phyloP scores from a whole-genome alignment of 106 monocot genomes.

The Dioscorea zingiberensis region DNA sequence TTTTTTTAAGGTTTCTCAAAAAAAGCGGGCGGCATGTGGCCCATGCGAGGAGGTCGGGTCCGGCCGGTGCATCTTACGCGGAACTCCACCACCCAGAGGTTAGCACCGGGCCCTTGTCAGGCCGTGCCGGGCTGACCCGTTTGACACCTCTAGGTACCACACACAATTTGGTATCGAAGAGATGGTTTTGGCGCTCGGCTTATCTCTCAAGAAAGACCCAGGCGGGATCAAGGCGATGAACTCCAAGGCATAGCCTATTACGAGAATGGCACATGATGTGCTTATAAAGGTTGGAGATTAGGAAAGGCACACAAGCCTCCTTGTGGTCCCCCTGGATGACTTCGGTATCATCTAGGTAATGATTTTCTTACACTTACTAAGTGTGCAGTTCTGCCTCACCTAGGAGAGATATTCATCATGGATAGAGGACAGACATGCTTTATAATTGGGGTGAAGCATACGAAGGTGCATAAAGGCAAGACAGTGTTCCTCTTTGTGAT shows the following conservation, averaged over 20 bases:
- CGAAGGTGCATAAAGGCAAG: background rate
- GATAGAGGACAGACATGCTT: no score
- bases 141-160: no score
- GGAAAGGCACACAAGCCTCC: background rate
- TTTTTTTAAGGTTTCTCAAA: no score
- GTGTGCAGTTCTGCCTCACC: no score
- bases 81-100: no score
- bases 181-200: background rate
- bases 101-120: no score
- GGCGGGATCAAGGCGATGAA: background rate
- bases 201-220: background rate
- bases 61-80: no score
- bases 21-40: no score
- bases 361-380: background rate
- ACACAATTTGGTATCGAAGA: background rate
- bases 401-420: no score
- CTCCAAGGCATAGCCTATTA: background rate
- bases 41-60: no score
- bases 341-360: background rate
- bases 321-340: background rate
- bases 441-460: no score
- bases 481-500: background rate
- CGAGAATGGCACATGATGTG: background rate
- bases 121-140: no score
- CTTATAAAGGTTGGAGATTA: background rate